Evolutionary conservation across 495 filamentous ascomycete genomes (phyloP), one percentile per base, ranked within the genome.

Genomic region (Penicillium riverlandense): DNA sequence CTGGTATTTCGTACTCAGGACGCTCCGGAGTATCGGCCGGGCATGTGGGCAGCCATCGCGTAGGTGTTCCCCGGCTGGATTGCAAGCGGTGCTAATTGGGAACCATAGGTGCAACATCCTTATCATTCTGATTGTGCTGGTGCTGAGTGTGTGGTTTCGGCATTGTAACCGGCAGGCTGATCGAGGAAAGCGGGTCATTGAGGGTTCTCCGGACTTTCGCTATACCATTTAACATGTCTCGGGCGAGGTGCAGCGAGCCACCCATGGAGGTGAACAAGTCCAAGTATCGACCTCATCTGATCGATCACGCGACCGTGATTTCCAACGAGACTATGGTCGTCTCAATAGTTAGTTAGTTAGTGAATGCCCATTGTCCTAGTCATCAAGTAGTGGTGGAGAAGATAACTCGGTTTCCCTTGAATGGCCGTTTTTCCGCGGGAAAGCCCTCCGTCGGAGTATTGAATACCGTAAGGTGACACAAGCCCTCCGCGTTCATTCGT

Each of bases 1-100:
- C 59, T 74, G 34, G 75, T 82, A 10, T 84, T 83, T 51, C 68
- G 80, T 27, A 59, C 64, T 14, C 55, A 82, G 57, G 79, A 83
- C 47, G 61, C 62, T n/a, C 79, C 79, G 1, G 57, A 47, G 22
- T 83, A 83, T 52, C 47, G 67, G 8, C 78, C 78, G 14, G 79
- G 79, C 5, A 71, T 83, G 40, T 64, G 65, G 45, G 63, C 72
- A 31, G 57, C 75, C 11, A 54, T 76, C 40, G 69, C 66, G 52
- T 70, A 44, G 51, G 65, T 66, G 11, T 43, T 14, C 6, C 6
- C 29, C 35, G 28, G 8, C 16, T 22, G 11, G 30, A n/a, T 28
- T 29, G 33, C 43, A 0, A 33, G 16, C 31, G 32, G 9, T 39
- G 44, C 54, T 57, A 34, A 54, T 38, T 37, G 14, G 13, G 33